A percentile compares a stretch with the other conserved stretches of the same genome.
Conservation (phyloP, 495 filamentous ascomycete genomes). For the Saxispiralis lemnorum region DNA sequence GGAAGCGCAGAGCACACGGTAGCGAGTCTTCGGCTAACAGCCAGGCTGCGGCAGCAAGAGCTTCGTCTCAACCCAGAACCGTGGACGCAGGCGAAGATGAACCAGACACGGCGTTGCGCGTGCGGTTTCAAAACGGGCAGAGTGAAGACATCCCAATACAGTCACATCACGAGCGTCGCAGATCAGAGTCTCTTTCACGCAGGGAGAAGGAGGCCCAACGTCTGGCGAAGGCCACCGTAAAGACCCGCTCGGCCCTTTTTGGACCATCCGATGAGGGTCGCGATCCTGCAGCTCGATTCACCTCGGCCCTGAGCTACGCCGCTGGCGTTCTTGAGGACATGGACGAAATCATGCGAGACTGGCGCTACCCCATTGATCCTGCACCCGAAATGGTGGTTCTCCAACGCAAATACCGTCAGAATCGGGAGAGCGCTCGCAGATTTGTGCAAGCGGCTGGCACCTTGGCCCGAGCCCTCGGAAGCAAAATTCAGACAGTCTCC, state of each 20-base stretch:
- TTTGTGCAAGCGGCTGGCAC: slow-evolving; percentile 56
- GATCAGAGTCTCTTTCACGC: not conserved
- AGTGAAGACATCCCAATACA: slow-evolving; percentile 34
- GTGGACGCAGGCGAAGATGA: slow-evolving; percentile 20
- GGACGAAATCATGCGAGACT: slow-evolving; percentile 35
- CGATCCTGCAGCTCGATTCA: slow-evolving; percentile 26
- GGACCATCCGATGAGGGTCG: slow-evolving; percentile 16
- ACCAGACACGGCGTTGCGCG: slow-evolving; percentile 30
- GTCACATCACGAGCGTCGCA: too few relatives aligned
- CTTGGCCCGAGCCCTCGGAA: slow-evolving; percentile 37
- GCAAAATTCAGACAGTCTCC: slow-evolving; percentile 25
- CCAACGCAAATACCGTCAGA: slow-evolving; percentile 38
- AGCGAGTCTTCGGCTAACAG: slow-evolving; percentile 1
- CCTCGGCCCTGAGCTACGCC: slow-evolving; percentile 30
- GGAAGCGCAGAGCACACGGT: slow-evolving; percentile 33
- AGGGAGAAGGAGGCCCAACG: slow-evolving; percentile 31
- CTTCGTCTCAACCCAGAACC: slow-evolving; percentile 27
- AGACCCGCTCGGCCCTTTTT: slow-evolving; percentile 42
- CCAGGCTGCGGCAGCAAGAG: slow-evolving; percentile 21
- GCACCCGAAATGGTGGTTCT: slow-evolving; percentile 32
- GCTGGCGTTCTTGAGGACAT: slow-evolving; percentile 35
- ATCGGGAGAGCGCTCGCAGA: slow-evolving; percentile 40
- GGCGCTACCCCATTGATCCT: slow-evolving; percentile 45
- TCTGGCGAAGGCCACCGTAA: slow-evolving; percentile 39
- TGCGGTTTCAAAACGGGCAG: slow-evolving; percentile 48